These are phyloP conservation scores for Usnea hakonensis DNA, from an alignment of 495 filamentous ascomycete species.

Conservation along the genomic window DNA sequence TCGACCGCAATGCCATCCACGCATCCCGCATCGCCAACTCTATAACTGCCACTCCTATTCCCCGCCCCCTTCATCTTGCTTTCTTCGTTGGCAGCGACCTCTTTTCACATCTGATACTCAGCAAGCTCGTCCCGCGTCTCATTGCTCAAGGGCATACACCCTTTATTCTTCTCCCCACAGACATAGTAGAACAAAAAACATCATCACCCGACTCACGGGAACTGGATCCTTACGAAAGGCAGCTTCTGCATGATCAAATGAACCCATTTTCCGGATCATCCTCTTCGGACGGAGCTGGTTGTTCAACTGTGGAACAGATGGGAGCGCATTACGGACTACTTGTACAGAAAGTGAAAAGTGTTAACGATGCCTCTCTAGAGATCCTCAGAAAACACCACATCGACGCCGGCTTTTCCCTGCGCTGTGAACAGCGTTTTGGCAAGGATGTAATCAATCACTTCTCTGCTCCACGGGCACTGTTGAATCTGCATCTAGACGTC, in stretches of 20 bases:
- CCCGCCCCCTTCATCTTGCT: not conserved
- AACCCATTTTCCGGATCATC: not conserved
- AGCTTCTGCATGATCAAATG: conserved; percentile 2
- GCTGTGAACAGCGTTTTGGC: not conserved
- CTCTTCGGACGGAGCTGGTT: not conserved
- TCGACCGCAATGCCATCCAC: conserved; percentile 51
- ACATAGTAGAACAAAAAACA: not conserved
- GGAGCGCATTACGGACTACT: not conserved
- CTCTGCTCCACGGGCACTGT: not conserved
- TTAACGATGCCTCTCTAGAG: not conserved
- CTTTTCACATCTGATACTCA: not conserved
- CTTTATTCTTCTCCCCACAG: not conserved
- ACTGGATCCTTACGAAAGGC: not conserved
- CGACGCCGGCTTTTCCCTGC: not conserved
- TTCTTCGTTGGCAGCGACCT: not conserved
- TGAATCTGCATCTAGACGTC: not conserved
- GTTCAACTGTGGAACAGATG: too few species aligned
- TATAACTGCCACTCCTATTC: not conserved
- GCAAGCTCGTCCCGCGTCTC: not conserved
- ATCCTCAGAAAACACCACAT: not conserved
- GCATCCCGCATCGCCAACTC: conserved; percentile 12
- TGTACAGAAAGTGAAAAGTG: not conserved
- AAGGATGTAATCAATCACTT: not conserved
- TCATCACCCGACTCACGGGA: not conserved
- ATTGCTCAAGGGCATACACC: not conserved